Conservation (phyloP, 371 early-diverging fungal genomes). For the Encephalitozoon intestinalis region DNA sequence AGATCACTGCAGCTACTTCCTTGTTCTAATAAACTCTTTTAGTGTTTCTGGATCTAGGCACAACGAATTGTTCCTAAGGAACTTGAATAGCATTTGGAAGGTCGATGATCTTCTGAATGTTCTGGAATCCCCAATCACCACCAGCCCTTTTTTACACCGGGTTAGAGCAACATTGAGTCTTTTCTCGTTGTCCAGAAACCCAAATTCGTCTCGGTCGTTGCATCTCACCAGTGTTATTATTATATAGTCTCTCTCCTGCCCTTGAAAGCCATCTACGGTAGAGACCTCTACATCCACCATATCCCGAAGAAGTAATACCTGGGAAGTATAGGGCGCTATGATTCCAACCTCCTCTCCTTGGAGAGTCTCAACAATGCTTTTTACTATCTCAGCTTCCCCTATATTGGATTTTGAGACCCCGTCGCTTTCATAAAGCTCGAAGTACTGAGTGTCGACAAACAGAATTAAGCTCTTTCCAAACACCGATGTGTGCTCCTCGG, state of each 20-base stretch:
- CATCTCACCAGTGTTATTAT: constrained; percentile 80
- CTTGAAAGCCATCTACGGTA: constrained; percentile 95
- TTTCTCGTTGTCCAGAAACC: constrained; percentile 77
- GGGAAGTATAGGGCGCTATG: constrained; percentile 56
- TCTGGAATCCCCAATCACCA: constrained; percentile 71
- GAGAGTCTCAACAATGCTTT: constrained; percentile 14
- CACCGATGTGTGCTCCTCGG: background rate
- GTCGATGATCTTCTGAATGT: constrained; percentile 10
- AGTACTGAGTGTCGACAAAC: constrained; percentile 44
- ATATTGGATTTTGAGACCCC: constrained; percentile 1
- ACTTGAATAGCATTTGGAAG: constrained; percentile 6
- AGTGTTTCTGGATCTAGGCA: constrained; percentile 4
- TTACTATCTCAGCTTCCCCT: constrained; percentile 12
- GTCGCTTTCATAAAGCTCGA: constrained; percentile 13
- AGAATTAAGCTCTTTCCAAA: constrained; percentile 15
- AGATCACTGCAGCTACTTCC: background rate
- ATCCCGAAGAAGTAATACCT: constrained; percentile 8
- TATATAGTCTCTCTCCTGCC: constrained; percentile 81
- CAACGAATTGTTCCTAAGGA: background rate
- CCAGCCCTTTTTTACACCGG: constrained; percentile 74
- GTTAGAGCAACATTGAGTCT: constrained; percentile 88
- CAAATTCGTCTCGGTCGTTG: constrained; percentile 66
- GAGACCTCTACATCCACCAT: constrained; percentile 69
- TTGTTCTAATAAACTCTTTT: background rate
- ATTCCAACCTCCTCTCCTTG: constrained; percentile 37